Evolutionary conservation across 257 asterid genomes (phyloP).

Genomic region (Ajuga chamaepitys): DNA sequence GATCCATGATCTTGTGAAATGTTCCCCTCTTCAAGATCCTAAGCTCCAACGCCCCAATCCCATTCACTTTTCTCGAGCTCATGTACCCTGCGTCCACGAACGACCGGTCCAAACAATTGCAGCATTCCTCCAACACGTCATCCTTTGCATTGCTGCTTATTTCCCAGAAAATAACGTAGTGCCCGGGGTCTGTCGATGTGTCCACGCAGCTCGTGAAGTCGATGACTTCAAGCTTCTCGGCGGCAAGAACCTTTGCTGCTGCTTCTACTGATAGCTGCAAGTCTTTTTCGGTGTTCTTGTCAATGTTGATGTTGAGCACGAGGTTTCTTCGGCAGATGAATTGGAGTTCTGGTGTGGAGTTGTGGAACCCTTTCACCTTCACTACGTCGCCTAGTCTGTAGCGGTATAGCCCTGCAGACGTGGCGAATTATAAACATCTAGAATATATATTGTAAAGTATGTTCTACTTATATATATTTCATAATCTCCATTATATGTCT

Average conservation of each 20-base stretch:
- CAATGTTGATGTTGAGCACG: slow-evolving; percentile 51
- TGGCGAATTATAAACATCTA: too few species aligned
- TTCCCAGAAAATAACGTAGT: slow-evolving; percentile 65
- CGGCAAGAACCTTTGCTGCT: slow-evolving; percentile 35
- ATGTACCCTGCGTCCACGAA: slow-evolving; percentile 57
- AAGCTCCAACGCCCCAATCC: slow-evolving; percentile 61
- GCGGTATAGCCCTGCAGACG: slow-evolving; percentile 68
- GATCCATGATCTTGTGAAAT: slow-evolving; percentile 64
- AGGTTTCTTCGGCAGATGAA: slow-evolving; percentile 57
- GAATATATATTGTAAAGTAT: too few species aligned
- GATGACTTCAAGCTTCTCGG: slow-evolving; percentile 46
- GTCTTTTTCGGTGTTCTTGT: slow-evolving; percentile 74
- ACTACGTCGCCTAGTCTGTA: slow-evolving; percentile 65
- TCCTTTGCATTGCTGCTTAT: slow-evolving; percentile 39
- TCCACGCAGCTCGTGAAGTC: slow-evolving; percentile 61
- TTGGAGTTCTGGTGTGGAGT: slow-evolving; percentile 62
- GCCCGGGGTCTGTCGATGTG: slow-evolving; percentile 37
- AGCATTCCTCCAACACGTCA: slow-evolving; percentile 39
- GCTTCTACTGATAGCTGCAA: slow-evolving; percentile 56
- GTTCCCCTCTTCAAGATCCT: slow-evolving; percentile 53
- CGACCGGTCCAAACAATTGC: slow-evolving; percentile 54
- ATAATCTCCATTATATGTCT: too few species aligned
- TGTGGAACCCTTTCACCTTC: slow-evolving; percentile 58
- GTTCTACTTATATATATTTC: too few species aligned
- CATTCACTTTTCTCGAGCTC: slow-evolving; percentile 41